Conservation (phyloP, 2,329 filamentous ascomycete genomes). For the Dissoconium aciculare region DNA sequence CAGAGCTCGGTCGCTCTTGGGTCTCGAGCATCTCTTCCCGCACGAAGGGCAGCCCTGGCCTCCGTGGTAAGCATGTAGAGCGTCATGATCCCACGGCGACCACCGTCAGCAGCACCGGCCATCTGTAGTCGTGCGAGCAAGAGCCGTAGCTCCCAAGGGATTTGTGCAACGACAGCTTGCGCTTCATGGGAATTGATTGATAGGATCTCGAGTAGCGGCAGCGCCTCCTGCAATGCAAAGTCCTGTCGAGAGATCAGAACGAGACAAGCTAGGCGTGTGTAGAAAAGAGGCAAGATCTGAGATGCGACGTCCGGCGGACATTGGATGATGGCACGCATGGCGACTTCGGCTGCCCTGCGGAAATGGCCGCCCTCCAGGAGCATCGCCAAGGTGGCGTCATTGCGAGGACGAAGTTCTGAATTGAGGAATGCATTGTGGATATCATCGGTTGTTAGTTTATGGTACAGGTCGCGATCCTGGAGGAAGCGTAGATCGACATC, state of each 20-base stretch:
- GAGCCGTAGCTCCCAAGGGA: slow-evolving; percentile 77
- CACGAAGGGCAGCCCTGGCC: slow-evolving; percentile 14
- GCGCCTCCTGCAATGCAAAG: slow-evolving; percentile 45
- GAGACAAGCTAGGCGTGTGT: slow-evolving; percentile 67
- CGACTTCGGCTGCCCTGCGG: slow-evolving; percentile 40
- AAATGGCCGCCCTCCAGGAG: slow-evolving; percentile 64
- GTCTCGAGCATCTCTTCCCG: slow-evolving; percentile 35
- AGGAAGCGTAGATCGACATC: slow-evolving; percentile 66
- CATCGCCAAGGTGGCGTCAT: slow-evolving; percentile 49
- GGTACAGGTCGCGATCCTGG: slow-evolving; percentile 66
- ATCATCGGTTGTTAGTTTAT: slow-evolving; percentile 53
- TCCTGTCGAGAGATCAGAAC: slow-evolving; percentile 56
- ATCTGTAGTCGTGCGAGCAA: slow-evolving; percentile 72
- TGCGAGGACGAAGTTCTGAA: slow-evolving; percentile 47
- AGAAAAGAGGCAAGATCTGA: slow-evolving; percentile 61
- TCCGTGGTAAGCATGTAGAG: slow-evolving; percentile 62
- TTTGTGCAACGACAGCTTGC: slow-evolving; percentile 45
- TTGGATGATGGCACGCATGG: slow-evolving; percentile 27
- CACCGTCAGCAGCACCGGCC: slow-evolving; percentile 68
- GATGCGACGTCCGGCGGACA: slow-evolving; percentile 41
- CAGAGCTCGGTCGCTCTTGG: slow-evolving; percentile 47
- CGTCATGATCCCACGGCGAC: slow-evolving; percentile 71
- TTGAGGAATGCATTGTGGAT: slow-evolving; percentile 53
- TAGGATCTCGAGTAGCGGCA: slow-evolving; percentile 44
- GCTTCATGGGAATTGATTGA: slow-evolving; percentile 32